Base-by-base conservation (phyloP, 257 asterid species). In the Salvia splendens region DNA sequence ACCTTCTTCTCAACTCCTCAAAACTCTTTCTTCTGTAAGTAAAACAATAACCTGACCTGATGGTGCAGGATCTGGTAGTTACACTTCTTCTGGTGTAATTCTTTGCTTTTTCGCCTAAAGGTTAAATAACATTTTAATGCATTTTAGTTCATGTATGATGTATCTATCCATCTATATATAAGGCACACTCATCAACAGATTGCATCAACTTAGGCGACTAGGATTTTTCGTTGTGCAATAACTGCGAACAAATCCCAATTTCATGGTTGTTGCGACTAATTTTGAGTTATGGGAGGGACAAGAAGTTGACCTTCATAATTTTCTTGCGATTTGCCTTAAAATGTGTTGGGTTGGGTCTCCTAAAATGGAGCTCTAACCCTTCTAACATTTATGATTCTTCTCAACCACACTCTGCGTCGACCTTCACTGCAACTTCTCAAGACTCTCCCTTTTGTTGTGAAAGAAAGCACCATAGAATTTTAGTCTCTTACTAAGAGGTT, bases 391-490 rank as follows among this genome's bases (percentile, higher is more conserved):
- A 78, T 85, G 96, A 82, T 88, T 71, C 80, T 94, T 74, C 99
- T 94, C 79, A 91, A 85, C 81, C 97, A 94, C 83, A 84, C 95
- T 3, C 78, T 89, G 41, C 86, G 99, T 6, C 85, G 91, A 7
- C 97, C 99, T 67, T 94, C 96, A 0, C 40, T 65, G 14, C 81
- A 86, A 2, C 95, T 91, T 79, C 78, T 88, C 75, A 94, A 85
- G 73, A 72, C 91, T 20, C 78, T 94, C 67, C 96, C 99, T 56
- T 28, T 76, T 12, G 80, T 83, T 6, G 81, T 75, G 8, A 87
- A 86, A 82, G 8, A 87, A 86, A 82, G 45, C 91, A 16, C 59
- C 66, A 67, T 73, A 54, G 60, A 53, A 24, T 59, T 50, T 55
- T n/a, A 15, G 24, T 42, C 50, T 16, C 72, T 46, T 28, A 47